phyloP scores from a whole-genome alignment of 495 filamentous ascomycete genomes.

The Bacidia gigantensis region DNA sequence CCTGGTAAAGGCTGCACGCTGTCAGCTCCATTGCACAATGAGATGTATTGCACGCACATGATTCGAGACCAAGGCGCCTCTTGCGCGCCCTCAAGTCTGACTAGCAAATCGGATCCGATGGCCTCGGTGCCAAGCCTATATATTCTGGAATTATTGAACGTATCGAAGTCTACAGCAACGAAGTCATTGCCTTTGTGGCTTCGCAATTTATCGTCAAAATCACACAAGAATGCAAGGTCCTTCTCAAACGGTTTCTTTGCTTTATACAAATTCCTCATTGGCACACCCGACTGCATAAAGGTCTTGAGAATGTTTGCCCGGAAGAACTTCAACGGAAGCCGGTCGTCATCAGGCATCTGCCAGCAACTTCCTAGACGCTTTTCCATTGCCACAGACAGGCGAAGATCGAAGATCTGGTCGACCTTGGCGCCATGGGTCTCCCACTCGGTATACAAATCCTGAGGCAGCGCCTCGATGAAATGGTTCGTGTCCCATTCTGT shows the following conservation, averaged over 20 bases:
- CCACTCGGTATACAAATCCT: neutral
- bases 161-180: slow-evolving; percentile 16
- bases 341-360: slow-evolving; percentile 15
- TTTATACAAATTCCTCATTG: neutral
- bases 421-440: neutral
- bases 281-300: slow-evolving; percentile 1
- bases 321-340: slow-evolving; percentile 16
- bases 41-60: slow-evolving; percentile 4
- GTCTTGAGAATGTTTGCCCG: slow-evolving; percentile 5
- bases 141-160: slow-evolving; percentile 10
- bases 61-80: slow-evolving; percentile 16
- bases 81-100: slow-evolving; percentile 5
- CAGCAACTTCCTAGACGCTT: slow-evolving; percentile 13
- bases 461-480: slow-evolving; percentile 2
- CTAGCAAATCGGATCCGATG: slow-evolving; percentile 13
- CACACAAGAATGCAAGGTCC: slow-evolving; percentile 12
- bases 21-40: slow-evolving; percentile 3
- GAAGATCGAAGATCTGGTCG: slow-evolving; percentile 10
- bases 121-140: slow-evolving; percentile 16
- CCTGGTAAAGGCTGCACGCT: slow-evolving; percentile 15
- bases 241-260: slow-evolving; percentile 4
- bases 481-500: slow-evolving; percentile 13
- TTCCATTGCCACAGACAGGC: slow-evolving; percentile 3
- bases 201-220: slow-evolving; percentile 13
- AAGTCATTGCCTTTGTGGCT: slow-evolving; percentile 16